phyloP scores from a whole-genome alignment of 176 grass and related monocot genomes.

The Hyparrhenia diplandra region DNA sequence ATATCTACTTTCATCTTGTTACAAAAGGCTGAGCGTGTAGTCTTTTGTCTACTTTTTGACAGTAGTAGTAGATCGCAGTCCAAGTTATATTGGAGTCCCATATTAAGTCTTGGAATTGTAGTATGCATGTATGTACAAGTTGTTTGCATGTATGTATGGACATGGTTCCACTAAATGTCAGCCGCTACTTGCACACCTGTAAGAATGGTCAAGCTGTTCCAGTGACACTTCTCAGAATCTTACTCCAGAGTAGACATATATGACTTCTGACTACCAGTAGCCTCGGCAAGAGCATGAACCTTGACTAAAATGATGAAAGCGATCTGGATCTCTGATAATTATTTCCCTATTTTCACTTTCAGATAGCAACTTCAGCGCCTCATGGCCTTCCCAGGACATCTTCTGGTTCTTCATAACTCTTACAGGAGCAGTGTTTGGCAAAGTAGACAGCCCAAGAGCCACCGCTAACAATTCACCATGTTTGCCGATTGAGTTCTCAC shows the following conservation, averaged over 20 bases:
- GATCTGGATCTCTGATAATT: slow-evolving; percentile 56
- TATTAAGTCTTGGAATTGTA: neutral
- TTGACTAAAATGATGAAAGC: slow-evolving; percentile 67
- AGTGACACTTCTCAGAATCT: neutral
- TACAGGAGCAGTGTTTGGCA: slow-evolving; percentile 35
- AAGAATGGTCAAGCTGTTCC: neutral
- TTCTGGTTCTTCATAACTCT: slow-evolving; percentile 81
- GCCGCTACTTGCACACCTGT: neutral
- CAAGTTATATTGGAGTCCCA: too few species aligned
- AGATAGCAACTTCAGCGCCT: slow-evolving; percentile 64
- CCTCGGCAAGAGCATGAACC: slow-evolving; percentile 73
- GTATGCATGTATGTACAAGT: neutral
- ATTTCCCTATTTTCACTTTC: slow-evolving; percentile 58
- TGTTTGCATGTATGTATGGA: neutral
- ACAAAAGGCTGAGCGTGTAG: too few species aligned
- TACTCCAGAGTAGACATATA: neutral
- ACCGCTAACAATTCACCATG: slow-evolving; percentile 66
- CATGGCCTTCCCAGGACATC: slow-evolving; percentile 65
- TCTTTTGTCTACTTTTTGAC: too few species aligned
- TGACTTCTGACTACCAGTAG: slow-evolving; percentile 54
- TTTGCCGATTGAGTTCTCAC: slow-evolving; percentile 34
- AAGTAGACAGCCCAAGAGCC: slow-evolving; percentile 45
- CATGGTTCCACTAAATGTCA: neutral
- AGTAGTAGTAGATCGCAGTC: too few species aligned
- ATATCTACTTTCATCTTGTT: neutral